These are phyloP conservation scores for Akanthomyces lecanii DNA, from an alignment of 2,329 filamentous ascomycete species.

Conservation along the genomic window DNA sequence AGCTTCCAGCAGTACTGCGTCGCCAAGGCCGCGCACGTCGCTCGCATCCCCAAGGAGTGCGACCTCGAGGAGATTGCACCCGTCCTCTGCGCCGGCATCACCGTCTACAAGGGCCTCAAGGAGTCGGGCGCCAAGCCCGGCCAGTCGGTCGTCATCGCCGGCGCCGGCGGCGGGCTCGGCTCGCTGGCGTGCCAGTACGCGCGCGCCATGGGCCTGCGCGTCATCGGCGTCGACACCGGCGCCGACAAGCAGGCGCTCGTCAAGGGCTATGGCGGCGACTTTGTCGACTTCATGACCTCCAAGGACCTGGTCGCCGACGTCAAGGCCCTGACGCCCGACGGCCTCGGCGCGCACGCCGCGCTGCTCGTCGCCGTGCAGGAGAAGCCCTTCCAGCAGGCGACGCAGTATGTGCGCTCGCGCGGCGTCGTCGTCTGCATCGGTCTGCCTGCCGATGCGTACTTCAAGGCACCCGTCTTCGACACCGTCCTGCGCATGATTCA, in stretches of 20 bases:
- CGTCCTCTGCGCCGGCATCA: slow-evolving; percentile 79
- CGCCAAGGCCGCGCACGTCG: slow-evolving; percentile 80
- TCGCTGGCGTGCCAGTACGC: slow-evolving; percentile 76
- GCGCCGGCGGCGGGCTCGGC: slow-evolving; percentile 70
- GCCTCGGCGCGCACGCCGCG: slow-evolving; percentile 77
- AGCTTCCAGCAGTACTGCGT: slow-evolving; percentile 91
- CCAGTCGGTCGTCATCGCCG: slow-evolving; percentile 68
- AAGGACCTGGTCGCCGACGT: slow-evolving; percentile 81
- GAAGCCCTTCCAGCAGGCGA: slow-evolving; percentile 93
- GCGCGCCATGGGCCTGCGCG: slow-evolving; percentile 79
- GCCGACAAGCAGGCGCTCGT: slow-evolving; percentile 74
- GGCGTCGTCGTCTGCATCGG: slow-evolving; percentile 87
- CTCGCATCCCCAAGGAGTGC: slow-evolving; percentile 73
- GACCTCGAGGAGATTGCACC: slow-evolving; percentile 74
- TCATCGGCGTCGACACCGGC: slow-evolving; percentile 79
- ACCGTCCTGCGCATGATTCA: slow-evolving; percentile 84
- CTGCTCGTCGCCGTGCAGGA: slow-evolving; percentile 81
- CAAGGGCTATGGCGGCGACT: slow-evolving; percentile 67
- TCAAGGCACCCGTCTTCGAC: slow-evolving; percentile 83
- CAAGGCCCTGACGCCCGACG: slow-evolving; percentile 72
- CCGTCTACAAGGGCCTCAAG: slow-evolving; percentile 79
- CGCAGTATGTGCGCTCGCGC: slow-evolving; percentile 77
- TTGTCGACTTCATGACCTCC: slow-evolving; percentile 74
- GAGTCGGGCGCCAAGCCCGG: slow-evolving; percentile 60
- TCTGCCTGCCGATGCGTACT: slow-evolving; percentile 72